Conservation (phyloP, 2,329 filamentous ascomycete genomes). For the Fusarium sp. region DNA sequence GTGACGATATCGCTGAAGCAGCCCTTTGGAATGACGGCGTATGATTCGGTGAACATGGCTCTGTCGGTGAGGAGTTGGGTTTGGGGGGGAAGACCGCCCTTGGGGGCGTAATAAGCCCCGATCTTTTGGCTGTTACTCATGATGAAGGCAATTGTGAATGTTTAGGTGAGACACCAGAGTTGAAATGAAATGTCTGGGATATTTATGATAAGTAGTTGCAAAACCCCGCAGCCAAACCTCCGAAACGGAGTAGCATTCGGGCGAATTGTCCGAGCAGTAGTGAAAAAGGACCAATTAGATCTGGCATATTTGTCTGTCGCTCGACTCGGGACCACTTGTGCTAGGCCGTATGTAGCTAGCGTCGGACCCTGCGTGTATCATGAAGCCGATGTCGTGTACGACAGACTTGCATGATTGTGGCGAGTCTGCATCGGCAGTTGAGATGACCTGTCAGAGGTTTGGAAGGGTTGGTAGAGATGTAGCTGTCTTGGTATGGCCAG, state of each 20-base stretch:
- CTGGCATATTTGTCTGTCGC: neutral
- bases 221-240: slow-evolving; percentile 2
- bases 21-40: slow-evolving; percentile 30
- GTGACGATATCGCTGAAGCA: slow-evolving; percentile 36
- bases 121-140: slow-evolving; percentile 5
- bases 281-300: neutral
- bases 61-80: slow-evolving; percentile 29
- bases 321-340: neutral
- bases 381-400: neutral
- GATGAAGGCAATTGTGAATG: no score
- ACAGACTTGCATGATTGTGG: neutral
- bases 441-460: no score
- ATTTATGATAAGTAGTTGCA: neutral
- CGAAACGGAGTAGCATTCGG: slow-evolving; percentile 2
- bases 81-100: slow-evolving; percentile 25
- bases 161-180: no score
- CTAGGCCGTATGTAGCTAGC: neutral
- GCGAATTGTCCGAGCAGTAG: neutral
- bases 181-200: neutral
- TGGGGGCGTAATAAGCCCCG: slow-evolving; percentile 31
- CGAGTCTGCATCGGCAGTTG: no score
- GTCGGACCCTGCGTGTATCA: neutral
- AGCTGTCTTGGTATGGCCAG: no score
- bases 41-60: slow-evolving; percentile 34
- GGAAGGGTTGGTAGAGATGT: no score